These are phyloP conservation scores for Dothiorella sarmentorum DNA, from an alignment of 2,329 filamentous ascomycete genomes.

Conservation along the genomic window DNA sequence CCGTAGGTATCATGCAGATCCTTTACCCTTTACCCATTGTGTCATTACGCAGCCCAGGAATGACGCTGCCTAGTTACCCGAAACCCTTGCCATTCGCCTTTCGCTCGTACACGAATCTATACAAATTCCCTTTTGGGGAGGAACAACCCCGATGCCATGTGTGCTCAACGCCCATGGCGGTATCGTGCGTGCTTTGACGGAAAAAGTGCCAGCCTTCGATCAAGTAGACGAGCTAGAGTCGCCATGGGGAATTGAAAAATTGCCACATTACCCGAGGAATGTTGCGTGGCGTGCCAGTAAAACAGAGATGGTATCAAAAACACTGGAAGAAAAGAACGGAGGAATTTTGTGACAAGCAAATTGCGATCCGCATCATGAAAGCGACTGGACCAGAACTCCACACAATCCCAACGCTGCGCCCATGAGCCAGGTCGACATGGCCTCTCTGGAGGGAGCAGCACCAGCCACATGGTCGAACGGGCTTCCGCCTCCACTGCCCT, in stretches of 20 bases:
- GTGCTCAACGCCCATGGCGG: neutral
- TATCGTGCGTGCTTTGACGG: conserved; percentile 3
- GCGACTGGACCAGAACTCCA: neutral
- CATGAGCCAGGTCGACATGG: conserved; percentile 1
- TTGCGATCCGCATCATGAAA: neutral
- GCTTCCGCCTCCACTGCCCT: conserved; percentile 42
- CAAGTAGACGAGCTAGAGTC: neutral
- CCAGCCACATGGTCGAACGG: conserved; percentile 40
- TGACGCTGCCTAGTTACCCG: neutral
- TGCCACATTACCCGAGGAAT: neutral
- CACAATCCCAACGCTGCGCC: neutral
- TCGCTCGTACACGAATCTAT: neutral
- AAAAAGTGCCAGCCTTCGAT: conserved; percentile 7
- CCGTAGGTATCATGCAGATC: conserved; percentile 3
- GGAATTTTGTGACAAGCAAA: neutral
- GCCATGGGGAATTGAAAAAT: neutral
- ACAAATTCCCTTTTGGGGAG: neutral
- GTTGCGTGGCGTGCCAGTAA: conserved; percentile 3
- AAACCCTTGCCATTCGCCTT: neutral
- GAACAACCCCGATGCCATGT: neutral
- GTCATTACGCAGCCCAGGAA: neutral
- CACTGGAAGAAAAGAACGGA: neutral
- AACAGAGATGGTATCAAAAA: conserved; percentile 18
- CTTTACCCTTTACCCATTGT: neutral
- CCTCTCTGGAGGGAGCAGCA: neutral